phyloP scores from a whole-genome alignment of 768 basidiomycete genomes.

The Pleurotus tuber-regium region DNA sequence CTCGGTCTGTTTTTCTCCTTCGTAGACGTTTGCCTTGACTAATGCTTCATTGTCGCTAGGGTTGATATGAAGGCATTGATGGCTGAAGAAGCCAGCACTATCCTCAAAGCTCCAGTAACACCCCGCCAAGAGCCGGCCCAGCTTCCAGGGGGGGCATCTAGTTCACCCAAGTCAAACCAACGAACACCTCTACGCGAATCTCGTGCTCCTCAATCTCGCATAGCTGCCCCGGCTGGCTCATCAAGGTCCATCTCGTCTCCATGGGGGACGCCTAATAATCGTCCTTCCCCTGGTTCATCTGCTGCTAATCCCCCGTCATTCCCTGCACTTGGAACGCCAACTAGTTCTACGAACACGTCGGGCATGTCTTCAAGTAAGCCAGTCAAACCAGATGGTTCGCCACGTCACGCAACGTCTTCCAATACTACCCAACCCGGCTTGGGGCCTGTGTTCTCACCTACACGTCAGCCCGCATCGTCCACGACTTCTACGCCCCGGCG shows the following conservation, averaged over 20 bases:
- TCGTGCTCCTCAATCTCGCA: constrained; percentile 7
- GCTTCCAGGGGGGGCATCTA: constrained; percentile 8
- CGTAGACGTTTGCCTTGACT: constrained; percentile 7
- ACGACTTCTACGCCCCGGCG: constrained; percentile 33
- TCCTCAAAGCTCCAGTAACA: neutral
- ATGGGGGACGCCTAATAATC: neutral
- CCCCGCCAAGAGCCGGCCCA: constrained; percentile 11
- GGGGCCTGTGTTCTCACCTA: constrained; percentile 66
- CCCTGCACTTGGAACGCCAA: neutral
- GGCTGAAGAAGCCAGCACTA: constrained; percentile 54
- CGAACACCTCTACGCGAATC: constrained; percentile 16
- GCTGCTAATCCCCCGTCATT: neutral
- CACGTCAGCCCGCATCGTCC: constrained; percentile 37
- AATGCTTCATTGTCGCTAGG: constrained; percentile 34
- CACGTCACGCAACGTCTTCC: constrained; percentile 5
- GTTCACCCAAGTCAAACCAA: constrained; percentile 11
- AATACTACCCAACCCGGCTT: constrained; percentile 35
- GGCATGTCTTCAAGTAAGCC: neutral
- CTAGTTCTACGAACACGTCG: neutral
- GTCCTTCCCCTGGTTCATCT: neutral
- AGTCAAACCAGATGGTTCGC: constrained; percentile 16
- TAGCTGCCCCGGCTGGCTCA: no score
- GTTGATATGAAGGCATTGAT: constrained; percentile 86
- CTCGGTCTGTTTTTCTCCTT: constrained; percentile 41
- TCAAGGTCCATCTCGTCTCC: no score